Conservation (phyloP, 768 basidiomycete genomes). For the Fomitopsis pulvina region DNA sequence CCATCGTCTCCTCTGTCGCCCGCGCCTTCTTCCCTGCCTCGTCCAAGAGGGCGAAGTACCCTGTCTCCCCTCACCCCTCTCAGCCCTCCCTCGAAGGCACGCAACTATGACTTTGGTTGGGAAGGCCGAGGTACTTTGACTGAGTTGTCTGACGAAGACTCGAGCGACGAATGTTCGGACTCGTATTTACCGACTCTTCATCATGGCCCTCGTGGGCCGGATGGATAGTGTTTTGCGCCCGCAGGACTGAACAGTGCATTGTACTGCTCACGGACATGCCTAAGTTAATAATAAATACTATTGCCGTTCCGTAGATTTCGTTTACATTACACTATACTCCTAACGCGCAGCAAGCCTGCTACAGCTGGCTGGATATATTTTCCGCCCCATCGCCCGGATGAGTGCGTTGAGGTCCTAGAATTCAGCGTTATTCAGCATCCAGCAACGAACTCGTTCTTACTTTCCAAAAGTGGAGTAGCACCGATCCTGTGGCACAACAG, state of each 20-base stretch:
- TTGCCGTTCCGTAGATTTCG: not conserved
- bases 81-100: not conserved
- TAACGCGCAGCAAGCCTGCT: not conserved
- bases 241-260: not conserved
- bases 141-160: not conserved
- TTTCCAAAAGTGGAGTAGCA: not conserved
- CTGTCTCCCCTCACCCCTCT: not conserved
- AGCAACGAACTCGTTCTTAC: too few species aligned
- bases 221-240: not conserved
- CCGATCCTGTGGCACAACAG: not conserved
- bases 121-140: not conserved
- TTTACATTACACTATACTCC: not conserved
- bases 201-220: not conserved
- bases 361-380: not conserved
- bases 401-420: not conserved
- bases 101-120: not conserved
- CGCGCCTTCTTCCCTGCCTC: not conserved
- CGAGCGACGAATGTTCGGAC: not conserved
- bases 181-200: not conserved
- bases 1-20: not conserved
- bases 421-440: not conserved
- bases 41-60: not conserved
- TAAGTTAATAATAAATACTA: not conserved
- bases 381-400: not conserved
- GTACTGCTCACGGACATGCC: not conserved